Evolutionary conservation across 345 rosid species (phyloP).

Genomic region (Dipteronia dyeriana): DNA sequence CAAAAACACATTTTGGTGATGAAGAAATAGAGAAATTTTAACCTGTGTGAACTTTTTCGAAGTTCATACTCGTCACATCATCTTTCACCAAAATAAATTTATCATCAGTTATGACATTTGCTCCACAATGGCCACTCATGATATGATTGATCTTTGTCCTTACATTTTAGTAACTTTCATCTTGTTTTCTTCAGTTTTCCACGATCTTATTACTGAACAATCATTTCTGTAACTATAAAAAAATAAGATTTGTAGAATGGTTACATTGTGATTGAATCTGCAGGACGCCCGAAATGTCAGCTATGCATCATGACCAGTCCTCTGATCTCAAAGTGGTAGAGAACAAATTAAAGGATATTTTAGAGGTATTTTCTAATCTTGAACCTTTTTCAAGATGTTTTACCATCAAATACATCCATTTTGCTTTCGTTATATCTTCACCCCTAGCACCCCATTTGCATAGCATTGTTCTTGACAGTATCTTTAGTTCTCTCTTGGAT

Average conservation of each 20-base stretch:
- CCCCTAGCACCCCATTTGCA: not conserved
- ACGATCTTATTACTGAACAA: not conserved
- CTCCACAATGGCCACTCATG: not conserved
- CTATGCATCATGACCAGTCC: constrained; percentile 76
- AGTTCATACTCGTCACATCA: not conserved
- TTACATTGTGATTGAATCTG: constrained; percentile 17
- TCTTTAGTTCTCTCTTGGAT: not conserved
- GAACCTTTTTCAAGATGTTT: not conserved
- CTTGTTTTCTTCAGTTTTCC: not conserved
- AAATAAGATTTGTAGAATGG: not conserved
- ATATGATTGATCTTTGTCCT: not conserved
- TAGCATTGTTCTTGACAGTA: not conserved
- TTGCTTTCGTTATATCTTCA: not conserved
- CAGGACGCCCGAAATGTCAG: constrained; percentile 82
- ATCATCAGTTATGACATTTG: not conserved
- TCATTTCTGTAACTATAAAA: not conserved
- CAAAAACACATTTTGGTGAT: not conserved
- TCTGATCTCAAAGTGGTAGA: constrained; percentile 71
- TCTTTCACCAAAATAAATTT: not conserved
- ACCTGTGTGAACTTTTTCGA: not conserved
- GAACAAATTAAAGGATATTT: constrained; percentile 53
- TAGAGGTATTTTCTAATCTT: constrained; percentile 49
- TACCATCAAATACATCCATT: not conserved
- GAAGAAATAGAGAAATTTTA: too few relatives aligned
- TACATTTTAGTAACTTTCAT: not conserved